These are phyloP conservation scores for Pyrus hybrid DNA, from an alignment of 331 rosid genomes.

Conservation along the genomic window DNA sequence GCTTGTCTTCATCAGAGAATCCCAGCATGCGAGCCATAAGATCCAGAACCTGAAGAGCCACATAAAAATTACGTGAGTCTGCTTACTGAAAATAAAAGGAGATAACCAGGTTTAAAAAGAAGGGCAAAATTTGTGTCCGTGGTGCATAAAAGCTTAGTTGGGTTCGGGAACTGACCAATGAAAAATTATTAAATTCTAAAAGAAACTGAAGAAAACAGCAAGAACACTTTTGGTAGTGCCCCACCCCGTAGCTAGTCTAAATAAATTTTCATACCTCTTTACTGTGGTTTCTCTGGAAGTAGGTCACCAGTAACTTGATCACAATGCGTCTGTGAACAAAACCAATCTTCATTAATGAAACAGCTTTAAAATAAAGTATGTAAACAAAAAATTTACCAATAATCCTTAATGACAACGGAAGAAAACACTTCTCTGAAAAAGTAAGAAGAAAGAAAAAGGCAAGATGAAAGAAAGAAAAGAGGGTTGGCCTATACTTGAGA, in stretches of 20 bases:
- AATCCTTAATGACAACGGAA: not conserved
- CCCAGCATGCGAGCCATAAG: conserved; percentile 98
- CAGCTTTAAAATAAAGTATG: conserved; percentile 8
- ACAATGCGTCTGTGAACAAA: conserved; percentile 86
- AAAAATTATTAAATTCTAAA: not conserved
- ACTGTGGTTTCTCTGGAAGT: conserved; percentile 92
- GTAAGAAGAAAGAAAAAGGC: too few species aligned
- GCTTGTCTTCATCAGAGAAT: conserved; percentile 82
- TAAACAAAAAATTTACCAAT: not conserved
- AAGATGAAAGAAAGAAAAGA: not conserved
- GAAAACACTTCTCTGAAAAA: not conserved
- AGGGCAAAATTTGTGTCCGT: not conserved
- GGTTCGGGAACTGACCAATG: not conserved
- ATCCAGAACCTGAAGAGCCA: conserved; percentile 64
- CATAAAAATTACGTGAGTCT: conserved; percentile 2
- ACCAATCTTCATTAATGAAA: conserved; percentile 15
- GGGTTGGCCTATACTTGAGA: not conserved
- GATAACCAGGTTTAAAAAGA: not conserved
- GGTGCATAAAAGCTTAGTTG: not conserved
- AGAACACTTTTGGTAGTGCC: not conserved
- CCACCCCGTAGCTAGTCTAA: conserved; percentile 2
- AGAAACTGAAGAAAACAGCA: not conserved
- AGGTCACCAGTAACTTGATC: conserved; percentile 79
- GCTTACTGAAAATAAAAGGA: too few species aligned
- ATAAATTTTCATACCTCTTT: conserved; percentile 61